These are phyloP conservation scores for Leucocoprinus sp. DNA, from an alignment of 768 basidiomycete genomes.

Conservation along the genomic window DNA sequence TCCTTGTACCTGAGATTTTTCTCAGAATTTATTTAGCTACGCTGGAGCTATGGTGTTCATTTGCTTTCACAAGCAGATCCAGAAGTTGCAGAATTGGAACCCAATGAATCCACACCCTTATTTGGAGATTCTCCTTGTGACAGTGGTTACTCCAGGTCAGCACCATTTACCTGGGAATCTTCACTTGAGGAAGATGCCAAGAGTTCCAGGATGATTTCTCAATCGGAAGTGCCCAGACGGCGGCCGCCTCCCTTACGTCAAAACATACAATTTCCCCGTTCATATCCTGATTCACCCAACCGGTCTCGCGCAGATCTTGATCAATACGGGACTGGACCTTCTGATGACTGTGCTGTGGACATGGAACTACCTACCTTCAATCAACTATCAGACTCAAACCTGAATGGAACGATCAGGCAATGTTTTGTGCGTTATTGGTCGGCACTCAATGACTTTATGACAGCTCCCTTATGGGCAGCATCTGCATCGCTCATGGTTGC, in stretches of 20 bases:
- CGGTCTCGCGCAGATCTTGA: conserved; percentile 28
- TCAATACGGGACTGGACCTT: conserved; percentile 17
- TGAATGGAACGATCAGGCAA: conserved; percentile 17
- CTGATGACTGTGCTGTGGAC: conserved; percentile 17
- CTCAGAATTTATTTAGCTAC: conserved; percentile 40
- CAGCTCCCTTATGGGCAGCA: conserved; percentile 80
- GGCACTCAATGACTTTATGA: conserved; percentile 69
- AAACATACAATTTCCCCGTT: conserved; percentile 46
- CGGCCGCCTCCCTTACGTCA: conserved; percentile 15
- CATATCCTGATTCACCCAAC: conserved; percentile 56
- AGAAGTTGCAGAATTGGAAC: conserved; percentile 15
- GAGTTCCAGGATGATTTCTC: conserved; percentile 4
- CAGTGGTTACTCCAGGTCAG: conserved; percentile 7
- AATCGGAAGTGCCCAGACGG: conserved; percentile 1
- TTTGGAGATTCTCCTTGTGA: conserved; percentile 18
- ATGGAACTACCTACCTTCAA: conserved; percentile 9
- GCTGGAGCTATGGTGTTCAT: conserved; percentile 91
- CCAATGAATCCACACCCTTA: conserved; percentile 29
- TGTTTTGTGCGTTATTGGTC: conserved; percentile 24
- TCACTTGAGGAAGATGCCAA: conserved; percentile 9
- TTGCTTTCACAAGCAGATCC: conserved; percentile 67
- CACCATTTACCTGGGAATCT: conserved; percentile 12
- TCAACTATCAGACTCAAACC: conserved; percentile 5
- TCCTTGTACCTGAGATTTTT: background rate
- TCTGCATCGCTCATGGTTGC: conserved; percentile 70